A percentile compares a stretch with the other conserved stretches of the same genome.
These are phyloP conservation scores for Ophiosphaerella narmari DNA, from an alignment of 2,329 filamentous ascomycete genomes.

Conservation along the genomic window DNA sequence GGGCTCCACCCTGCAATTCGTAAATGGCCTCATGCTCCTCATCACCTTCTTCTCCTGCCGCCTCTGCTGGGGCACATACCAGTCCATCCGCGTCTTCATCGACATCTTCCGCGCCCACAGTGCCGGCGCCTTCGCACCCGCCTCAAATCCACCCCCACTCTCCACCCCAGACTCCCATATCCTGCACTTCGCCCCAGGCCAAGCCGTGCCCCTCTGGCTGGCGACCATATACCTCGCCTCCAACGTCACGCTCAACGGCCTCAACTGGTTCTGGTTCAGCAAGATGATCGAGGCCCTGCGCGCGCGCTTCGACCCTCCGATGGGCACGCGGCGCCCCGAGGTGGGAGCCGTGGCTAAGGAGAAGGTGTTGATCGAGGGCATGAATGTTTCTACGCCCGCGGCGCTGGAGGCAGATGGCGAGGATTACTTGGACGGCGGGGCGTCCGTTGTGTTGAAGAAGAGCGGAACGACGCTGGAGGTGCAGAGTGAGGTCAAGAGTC, in stretches of 20 bases:
- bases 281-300: slow-evolving; percentile 83
- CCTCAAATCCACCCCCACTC: slow-evolving; percentile 29
- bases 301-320: slow-evolving; percentile 71
- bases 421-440: slow-evolving; percentile 21
- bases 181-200: slow-evolving; percentile 53
- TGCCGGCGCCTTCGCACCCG: slow-evolving; percentile 18
- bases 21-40: slow-evolving; percentile 76
- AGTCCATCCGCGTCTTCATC: slow-evolving; percentile 66
- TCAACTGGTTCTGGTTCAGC: slow-evolving; percentile 86
- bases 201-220: slow-evolving; percentile 69
- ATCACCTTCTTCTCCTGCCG: slow-evolving; percentile 76
- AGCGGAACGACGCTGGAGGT: slow-evolving; percentile 31
- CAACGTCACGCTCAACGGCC: slow-evolving; percentile 72
- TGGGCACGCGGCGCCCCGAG: slow-evolving; percentile 47
- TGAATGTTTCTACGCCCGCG: slow-evolving; percentile 35
- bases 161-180: slow-evolving; percentile 44
- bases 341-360: slow-evolving; percentile 24
- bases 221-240: slow-evolving; percentile 68
- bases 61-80: slow-evolving; percentile 76
- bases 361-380: slow-evolving; percentile 41
- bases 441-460: slow-evolving; percentile 22
- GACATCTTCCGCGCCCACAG: slow-evolving; percentile 63
- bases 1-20: slow-evolving; percentile 72
- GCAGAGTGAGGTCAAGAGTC: slow-evolving; percentile 31
- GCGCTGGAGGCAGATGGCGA: slow-evolving; percentile 19